phyloP scores from a whole-genome alignment of 352 stramenopile genomes.

The Phytophthora colocasiae region DNA sequence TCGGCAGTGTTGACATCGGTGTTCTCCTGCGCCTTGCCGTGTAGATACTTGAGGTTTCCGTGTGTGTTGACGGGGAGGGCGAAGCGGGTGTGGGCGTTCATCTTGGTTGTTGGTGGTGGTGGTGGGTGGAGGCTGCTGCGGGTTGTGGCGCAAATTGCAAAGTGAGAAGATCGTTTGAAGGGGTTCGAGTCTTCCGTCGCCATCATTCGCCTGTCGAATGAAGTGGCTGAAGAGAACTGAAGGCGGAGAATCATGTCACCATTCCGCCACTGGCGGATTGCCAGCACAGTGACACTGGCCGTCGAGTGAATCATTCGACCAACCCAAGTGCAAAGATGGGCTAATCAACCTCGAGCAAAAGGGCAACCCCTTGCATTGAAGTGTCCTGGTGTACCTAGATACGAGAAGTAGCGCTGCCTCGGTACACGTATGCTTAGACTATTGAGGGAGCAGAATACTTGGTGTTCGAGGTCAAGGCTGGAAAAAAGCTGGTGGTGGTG shows the following conservation, averaged over 20 bases:
- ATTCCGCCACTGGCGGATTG: background rate
- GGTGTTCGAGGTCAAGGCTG: too few relatives aligned
- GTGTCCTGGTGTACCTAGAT: too few relatives aligned
- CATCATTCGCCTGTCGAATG: conserved; percentile 4
- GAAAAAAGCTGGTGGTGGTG: background rate
- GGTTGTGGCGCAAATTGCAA: conserved; percentile 18
- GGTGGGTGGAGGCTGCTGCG: background rate
- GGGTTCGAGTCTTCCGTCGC: background rate
- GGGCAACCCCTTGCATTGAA: too few relatives aligned
- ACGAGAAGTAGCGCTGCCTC: too few relatives aligned
- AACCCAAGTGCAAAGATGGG: too few relatives aligned
- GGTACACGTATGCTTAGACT: too few relatives aligned
- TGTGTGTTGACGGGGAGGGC: conserved; percentile 32
- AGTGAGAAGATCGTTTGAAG: conserved; percentile 11
- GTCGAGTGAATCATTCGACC: too few relatives aligned
- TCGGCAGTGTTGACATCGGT: conserved; percentile 7
- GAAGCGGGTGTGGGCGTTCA: conserved; percentile 31
- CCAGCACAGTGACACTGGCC: too few relatives aligned
- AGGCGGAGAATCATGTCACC: conserved; percentile 4
- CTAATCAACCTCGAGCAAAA: too few relatives aligned
- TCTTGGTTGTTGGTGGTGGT: conserved; percentile 4
- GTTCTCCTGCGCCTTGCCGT: conserved; percentile 17
- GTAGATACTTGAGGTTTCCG: conserved; percentile 27
- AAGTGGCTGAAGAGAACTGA: conserved; percentile 16
- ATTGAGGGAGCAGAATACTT: too few relatives aligned